Evolutionary conservation across 176 grass and related monocot species (phyloP).

Genomic region (Elaeis guineensis): DNA sequence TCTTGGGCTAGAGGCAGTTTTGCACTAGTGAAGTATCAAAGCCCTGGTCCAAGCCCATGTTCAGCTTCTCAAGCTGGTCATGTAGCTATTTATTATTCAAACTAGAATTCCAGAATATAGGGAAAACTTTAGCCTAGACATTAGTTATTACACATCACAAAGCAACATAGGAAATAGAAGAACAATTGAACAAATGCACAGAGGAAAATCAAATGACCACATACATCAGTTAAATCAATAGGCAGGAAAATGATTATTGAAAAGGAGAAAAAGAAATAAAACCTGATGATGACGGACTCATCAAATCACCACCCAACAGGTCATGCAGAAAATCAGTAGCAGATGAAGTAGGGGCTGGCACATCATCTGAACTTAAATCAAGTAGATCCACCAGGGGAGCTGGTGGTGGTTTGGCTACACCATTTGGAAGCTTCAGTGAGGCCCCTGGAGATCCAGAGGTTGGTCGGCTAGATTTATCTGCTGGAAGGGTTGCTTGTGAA

Average conservation of each 20-base stretch:
- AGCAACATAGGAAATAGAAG: too few species aligned
- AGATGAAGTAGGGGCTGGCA: constrained; percentile 35
- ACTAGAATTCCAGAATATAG: background rate
- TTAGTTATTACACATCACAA: too few species aligned
- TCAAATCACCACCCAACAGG: constrained; percentile 67
- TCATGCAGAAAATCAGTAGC: constrained; percentile 75
- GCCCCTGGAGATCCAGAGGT: constrained; percentile 23
- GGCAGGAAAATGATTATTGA: constrained; percentile 10
- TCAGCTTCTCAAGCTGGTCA: too few species aligned
- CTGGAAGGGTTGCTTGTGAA: constrained; percentile 39
- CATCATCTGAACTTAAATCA: constrained; percentile 82
- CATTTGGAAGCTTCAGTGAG: constrained; percentile 74
- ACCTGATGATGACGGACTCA: constrained; percentile 63
- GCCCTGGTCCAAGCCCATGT: too few species aligned
- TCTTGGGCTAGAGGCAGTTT: too few species aligned
- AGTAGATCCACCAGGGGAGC: constrained; percentile 72
- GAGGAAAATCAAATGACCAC: too few species aligned
- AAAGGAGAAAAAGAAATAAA: constrained; percentile 21
- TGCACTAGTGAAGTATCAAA: too few species aligned
- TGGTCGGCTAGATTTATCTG: constrained; percentile 40
- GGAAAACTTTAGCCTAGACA: background rate
- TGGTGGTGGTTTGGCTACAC: constrained; percentile 66
- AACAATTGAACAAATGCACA: too few species aligned
- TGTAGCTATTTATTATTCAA: too few species aligned
- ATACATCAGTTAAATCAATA: constrained; percentile 5